These are phyloP conservation scores for Pseudogymnoascus sp. DNA, from an alignment of 2,329 filamentous ascomycete genomes.

Conservation along the genomic window DNA sequence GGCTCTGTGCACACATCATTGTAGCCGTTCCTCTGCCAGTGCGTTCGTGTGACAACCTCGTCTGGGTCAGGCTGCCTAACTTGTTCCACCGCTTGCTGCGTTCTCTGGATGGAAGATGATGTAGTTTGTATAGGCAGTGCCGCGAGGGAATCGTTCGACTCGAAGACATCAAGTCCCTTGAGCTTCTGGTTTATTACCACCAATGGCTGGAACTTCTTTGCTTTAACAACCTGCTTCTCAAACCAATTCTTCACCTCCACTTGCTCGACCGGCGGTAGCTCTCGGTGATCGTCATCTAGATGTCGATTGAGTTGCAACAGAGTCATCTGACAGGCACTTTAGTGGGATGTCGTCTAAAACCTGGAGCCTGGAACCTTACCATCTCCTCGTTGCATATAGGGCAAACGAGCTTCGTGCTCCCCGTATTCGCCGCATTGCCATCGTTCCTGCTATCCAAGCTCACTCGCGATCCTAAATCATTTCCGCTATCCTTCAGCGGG, in stretches of 20 bases:
- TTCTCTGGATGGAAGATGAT: constrained; percentile 26
- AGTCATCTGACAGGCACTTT: constrained; percentile 57
- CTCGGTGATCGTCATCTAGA: constrained; percentile 66
- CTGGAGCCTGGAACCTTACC: constrained; percentile 44
- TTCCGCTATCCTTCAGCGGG: constrained; percentile 61
- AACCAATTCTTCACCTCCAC: constrained; percentile 77
- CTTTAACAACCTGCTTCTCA: constrained; percentile 66
- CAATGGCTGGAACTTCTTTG: constrained; percentile 67
- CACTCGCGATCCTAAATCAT: constrained; percentile 76
- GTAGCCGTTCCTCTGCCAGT: constrained; percentile 75
- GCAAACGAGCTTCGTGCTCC: constrained; percentile 68
- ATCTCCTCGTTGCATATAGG: constrained; percentile 99
- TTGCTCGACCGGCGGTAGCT: constrained; percentile 64
- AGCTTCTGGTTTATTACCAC: constrained; percentile 69
- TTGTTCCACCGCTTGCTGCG: constrained; percentile 13
- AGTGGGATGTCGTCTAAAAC: not conserved
- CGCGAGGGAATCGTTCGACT: constrained; percentile 56
- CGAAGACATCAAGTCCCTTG: constrained; percentile 67
- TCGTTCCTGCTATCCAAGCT: constrained; percentile 52
- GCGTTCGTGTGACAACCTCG: constrained; percentile 75
- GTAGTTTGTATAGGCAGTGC: constrained; percentile 26
- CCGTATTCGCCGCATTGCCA: constrained; percentile 42
- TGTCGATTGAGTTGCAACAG: constrained; percentile 85
- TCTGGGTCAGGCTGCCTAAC: constrained; percentile 59
- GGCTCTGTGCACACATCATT: constrained; percentile 84